These are phyloP conservation scores for Fusarium nanum DNA, from an alignment of 2,329 filamentous ascomycete species.

Conservation along the genomic window DNA sequence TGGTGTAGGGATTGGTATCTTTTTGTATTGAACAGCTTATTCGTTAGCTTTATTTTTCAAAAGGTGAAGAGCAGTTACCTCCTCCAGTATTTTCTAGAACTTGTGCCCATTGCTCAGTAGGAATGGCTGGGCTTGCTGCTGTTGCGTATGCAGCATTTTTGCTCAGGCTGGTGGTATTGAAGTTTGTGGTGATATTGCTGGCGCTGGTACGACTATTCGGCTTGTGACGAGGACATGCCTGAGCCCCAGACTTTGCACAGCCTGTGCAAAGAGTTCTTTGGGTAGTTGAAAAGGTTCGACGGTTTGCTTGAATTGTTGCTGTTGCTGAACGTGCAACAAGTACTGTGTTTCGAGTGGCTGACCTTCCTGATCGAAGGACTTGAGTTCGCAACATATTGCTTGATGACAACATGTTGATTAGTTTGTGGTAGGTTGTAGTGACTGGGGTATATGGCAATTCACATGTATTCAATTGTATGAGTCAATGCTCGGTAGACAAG, in stretches of 20 bases:
- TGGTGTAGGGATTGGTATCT: constrained; percentile 81
- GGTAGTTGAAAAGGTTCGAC: constrained; percentile 35
- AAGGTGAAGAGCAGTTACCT: constrained; percentile 51
- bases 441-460: background rate
- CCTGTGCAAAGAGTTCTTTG: constrained; percentile 24
- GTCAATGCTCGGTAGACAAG: background rate
- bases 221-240: constrained; percentile 33
- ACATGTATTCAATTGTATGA: background rate
- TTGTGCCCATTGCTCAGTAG: constrained; percentile 87
- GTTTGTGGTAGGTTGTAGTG: background rate
- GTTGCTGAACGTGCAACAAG: constrained; percentile 27
- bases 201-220: constrained; percentile 18
- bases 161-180: constrained; percentile 9
- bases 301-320: constrained; percentile 7
- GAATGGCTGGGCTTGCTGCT: constrained; percentile 61
- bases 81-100: constrained; percentile 82
- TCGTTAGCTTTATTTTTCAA: background rate
- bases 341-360: constrained; percentile 23
- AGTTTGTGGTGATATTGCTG: constrained; percentile 19
- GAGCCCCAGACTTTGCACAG: constrained; percentile 21
- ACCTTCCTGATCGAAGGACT: constrained; percentile 24
- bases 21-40: constrained; percentile 73
- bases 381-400: constrained; percentile 34
- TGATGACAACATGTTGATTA: constrained; percentile 21
- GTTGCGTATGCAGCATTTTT: constrained; percentile 41